phyloP scores from a whole-genome alignment of 129 eudicot genomes.

The Kitagawia praeruptora region DNA sequence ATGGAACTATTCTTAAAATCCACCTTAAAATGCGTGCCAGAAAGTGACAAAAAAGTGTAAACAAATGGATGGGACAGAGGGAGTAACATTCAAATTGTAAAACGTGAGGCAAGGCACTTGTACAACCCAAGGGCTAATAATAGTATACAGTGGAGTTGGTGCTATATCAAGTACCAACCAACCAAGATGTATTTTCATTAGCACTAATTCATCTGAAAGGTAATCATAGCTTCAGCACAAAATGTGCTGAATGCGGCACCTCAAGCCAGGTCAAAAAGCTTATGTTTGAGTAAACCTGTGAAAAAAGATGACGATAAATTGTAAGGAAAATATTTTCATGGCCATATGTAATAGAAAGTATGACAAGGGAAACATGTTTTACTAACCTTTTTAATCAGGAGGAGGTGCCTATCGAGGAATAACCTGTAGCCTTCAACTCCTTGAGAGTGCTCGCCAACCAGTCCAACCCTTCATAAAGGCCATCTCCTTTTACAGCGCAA shows the following conservation, averaged over 20 bases:
- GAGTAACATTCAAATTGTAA: background rate
- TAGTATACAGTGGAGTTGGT: background rate
- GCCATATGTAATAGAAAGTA: background rate
- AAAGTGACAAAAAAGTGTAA: too few relatives aligned
- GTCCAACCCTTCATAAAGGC: constrained; percentile 93
- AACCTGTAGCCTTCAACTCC: constrained; percentile 79
- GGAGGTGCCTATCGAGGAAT: constrained; percentile 50
- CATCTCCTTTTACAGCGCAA: constrained; percentile 95
- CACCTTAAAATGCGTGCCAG: too few relatives aligned
- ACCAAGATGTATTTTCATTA: background rate
- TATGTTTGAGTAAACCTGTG: background rate
- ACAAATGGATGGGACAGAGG: too few relatives aligned
- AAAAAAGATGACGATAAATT: background rate
- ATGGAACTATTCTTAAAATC: too few relatives aligned
- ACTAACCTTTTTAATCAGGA: constrained; percentile 13
- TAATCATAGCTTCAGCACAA: background rate
- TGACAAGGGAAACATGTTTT: background rate
- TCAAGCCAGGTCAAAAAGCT: background rate
- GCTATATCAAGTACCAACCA: constrained; percentile 7
- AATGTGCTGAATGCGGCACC: background rate
- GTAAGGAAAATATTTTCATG: background rate
- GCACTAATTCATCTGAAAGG: background rate
- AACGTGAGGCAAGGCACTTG: background rate
- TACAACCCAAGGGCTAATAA: background rate
- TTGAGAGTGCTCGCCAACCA: constrained; percentile 94